Percentiles rank a stretch among this genome's conserved stretches.
phyloP scores from a whole-genome alignment of 441 rosid genomes.

The Francoa sonchifolia region DNA sequence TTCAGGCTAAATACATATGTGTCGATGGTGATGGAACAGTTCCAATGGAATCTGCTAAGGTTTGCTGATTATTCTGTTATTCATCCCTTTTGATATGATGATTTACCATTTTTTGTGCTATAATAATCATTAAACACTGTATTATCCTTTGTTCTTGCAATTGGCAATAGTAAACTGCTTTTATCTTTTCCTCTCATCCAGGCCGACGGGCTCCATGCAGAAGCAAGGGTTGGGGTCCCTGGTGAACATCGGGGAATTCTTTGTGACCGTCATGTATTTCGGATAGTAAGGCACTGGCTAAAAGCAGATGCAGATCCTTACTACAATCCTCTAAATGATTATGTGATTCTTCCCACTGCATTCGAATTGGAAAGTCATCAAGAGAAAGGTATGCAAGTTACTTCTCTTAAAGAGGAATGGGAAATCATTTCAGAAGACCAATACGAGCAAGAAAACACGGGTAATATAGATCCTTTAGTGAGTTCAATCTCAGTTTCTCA shows the following conservation, averaged over 20 bases:
- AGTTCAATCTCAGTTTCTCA: conserved; percentile 46
- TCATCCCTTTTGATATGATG: conserved; percentile 1
- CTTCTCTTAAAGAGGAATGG: conserved; percentile 83
- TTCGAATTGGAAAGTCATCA: conserved; percentile 48
- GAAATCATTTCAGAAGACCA: conserved; percentile 44
- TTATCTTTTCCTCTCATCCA: conserved; percentile 12
- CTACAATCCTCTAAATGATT: conserved; percentile 82
- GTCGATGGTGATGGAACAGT: conserved; percentile 97
- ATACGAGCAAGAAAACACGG: conserved; percentile 9
- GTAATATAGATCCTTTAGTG: conserved; percentile 15
- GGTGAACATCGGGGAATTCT: conserved; percentile 90
- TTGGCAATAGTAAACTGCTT: too few relatives aligned
- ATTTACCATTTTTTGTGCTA: not conserved
- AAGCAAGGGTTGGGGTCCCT: conserved; percentile 85
- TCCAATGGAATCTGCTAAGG: conserved; percentile 84
- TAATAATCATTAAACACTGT: not conserved
- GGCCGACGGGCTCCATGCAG: conserved; percentile 92
- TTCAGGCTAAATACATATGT: conserved; percentile 69
- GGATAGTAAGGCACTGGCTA: conserved; percentile 81
- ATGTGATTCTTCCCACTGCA: conserved; percentile 63
- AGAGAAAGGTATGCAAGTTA: conserved; percentile 60
- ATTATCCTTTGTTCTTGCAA: too few relatives aligned
- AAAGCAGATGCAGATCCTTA: conserved; percentile 73
- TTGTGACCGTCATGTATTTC: conserved; percentile 70
- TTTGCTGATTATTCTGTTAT: conserved; percentile 17